phyloP scores from a whole-genome alignment of 768 basidiomycete genomes.

The Pulveroboletus ravenelii region DNA sequence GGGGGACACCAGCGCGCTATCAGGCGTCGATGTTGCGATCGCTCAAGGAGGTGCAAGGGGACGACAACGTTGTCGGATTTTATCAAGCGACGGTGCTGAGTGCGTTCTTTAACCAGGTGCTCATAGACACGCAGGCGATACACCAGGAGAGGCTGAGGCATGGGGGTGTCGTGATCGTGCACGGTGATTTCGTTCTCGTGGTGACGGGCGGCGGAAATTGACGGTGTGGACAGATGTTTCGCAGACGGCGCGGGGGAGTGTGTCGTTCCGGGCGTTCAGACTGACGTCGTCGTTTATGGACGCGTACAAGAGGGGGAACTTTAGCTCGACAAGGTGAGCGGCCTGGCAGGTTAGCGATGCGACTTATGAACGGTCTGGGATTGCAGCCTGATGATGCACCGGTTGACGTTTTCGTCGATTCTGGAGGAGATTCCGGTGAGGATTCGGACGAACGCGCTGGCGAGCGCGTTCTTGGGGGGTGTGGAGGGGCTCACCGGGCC shows the following conservation, averaged over 20 bases:
- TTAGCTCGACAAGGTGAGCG: conserved; percentile 77
- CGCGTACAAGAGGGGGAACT: conserved; percentile 78
- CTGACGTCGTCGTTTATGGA: conserved; percentile 76
- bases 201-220: background rate
- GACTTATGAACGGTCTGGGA: conserved; percentile 7
- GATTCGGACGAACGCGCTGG: conserved; percentile 75
- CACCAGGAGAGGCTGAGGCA: conserved; percentile 84
- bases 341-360: background rate
- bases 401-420: conserved; percentile 80
- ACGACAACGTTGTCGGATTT: conserved; percentile 90
- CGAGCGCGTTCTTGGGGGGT: conserved; percentile 70
- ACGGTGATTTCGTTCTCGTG: conserved; percentile 49
- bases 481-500: conserved; percentile 44
- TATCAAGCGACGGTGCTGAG: conserved; percentile 88
- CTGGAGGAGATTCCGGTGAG: conserved; percentile 82
- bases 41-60: conserved; percentile 85
- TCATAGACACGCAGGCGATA: conserved; percentile 79
- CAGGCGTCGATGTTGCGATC: conserved; percentile 82
- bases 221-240: conserved; percentile 56
- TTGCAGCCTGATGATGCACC: conserved; percentile 69
- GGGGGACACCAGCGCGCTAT: conserved; percentile 59
- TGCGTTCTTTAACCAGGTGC: conserved; percentile 76
- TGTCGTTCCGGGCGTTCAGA: conserved; percentile 85
- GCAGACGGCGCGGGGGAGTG: conserved; percentile 74
- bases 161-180: conserved; percentile 80